A percentile compares a stretch with the other conserved stretches of the same genome.
These are phyloP conservation scores for Candida quercuum DNA, from an alignment of 805 yeast genomes.

Conservation along the genomic window DNA sequence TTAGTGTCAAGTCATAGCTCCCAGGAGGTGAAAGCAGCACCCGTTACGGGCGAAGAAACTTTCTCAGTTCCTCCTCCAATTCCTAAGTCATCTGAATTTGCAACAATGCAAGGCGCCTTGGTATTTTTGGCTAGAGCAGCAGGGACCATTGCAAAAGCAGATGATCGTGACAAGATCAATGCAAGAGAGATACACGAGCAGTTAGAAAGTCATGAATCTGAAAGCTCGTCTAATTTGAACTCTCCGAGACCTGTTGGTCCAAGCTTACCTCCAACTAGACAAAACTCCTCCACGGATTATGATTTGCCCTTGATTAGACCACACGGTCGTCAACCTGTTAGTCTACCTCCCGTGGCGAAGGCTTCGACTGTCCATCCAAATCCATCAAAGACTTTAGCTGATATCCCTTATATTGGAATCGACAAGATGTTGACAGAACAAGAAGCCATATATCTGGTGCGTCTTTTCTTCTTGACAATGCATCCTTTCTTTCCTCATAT, in stretches of 20 bases:
- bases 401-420: slow-evolving; percentile 59
- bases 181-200: slow-evolving; percentile 44
- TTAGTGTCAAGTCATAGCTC: too few species aligned
- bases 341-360: slow-evolving; percentile 28
- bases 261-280: slow-evolving; percentile 2
- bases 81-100: slow-evolving; percentile 19
- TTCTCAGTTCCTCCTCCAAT: slow-evolving; percentile 10
- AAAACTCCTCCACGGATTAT: slow-evolving; percentile 7
- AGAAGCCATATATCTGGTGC: slow-evolving; percentile 54
- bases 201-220: slow-evolving; percentile 31
- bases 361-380: slow-evolving; percentile 27
- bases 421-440: slow-evolving; percentile 52
- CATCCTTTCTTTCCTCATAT: slow-evolving; percentile 90
- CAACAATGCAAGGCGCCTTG: slow-evolving; percentile 53
- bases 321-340: slow-evolving; percentile 16
- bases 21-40: too few species aligned
- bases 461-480: slow-evolving; percentile 66
- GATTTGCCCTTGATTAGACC: slow-evolving; percentile 22
- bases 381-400: slow-evolving; percentile 38
- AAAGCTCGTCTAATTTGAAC: slow-evolving; percentile 2
- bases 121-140: slow-evolving; percentile 76
- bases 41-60: slow-evolving; percentile 8
- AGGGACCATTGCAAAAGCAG: slow-evolving; percentile 67
- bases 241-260: slow-evolving; percentile 3
- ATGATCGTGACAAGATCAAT: slow-evolving; percentile 55